Evolutionary conservation across 176 grass and related monocot genomes (phyloP).

Genomic region (Musa itinerans): DNA sequence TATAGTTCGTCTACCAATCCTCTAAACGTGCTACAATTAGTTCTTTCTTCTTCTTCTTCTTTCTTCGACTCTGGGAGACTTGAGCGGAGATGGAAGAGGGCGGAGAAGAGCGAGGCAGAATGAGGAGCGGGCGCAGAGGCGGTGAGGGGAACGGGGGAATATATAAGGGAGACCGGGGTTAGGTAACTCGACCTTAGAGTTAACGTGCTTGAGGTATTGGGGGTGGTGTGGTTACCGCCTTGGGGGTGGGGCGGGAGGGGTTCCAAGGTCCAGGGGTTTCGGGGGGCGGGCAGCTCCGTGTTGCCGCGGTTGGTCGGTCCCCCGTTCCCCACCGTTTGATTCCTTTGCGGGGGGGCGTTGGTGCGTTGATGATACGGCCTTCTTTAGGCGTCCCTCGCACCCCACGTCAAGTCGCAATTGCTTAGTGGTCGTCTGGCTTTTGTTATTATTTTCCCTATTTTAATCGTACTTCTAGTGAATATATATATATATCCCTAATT

Average conservation of each 20-base stretch:
- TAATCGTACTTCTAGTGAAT: too few relatives aligned
- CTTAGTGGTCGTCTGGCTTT: too few relatives aligned
- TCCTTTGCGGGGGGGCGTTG: neutral
- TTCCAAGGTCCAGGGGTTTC: conserved; percentile 54
- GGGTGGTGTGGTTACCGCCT: conserved; percentile 2
- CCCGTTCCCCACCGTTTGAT: conserved; percentile 13
- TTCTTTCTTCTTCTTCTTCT: neutral
- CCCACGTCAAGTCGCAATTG: too few relatives aligned
- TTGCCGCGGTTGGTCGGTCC: conserved; percentile 64
- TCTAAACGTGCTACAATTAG: too few relatives aligned
- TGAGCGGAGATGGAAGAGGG: neutral
- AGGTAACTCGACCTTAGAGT: conserved; percentile 18
- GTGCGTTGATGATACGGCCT: too few relatives aligned
- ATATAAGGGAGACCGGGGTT: conserved; percentile 29
- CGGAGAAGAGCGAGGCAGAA: neutral
- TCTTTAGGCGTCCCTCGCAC: too few relatives aligned
- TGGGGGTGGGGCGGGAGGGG: neutral
- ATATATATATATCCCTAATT: too few relatives aligned
- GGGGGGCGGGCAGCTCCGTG: conserved; percentile 48
- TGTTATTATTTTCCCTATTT: too few relatives aligned
- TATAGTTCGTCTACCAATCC: too few relatives aligned
- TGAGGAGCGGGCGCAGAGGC: conserved; percentile 14
- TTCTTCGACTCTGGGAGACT: neutral
- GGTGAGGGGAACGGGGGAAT: conserved; percentile 3
- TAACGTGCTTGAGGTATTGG: conserved; percentile 3